Evolutionary conservation across 23 red algal genomes (phyloP), one percentile per base, ranked within the genome.

Genomic region (Agarophyton chilense): DNA sequence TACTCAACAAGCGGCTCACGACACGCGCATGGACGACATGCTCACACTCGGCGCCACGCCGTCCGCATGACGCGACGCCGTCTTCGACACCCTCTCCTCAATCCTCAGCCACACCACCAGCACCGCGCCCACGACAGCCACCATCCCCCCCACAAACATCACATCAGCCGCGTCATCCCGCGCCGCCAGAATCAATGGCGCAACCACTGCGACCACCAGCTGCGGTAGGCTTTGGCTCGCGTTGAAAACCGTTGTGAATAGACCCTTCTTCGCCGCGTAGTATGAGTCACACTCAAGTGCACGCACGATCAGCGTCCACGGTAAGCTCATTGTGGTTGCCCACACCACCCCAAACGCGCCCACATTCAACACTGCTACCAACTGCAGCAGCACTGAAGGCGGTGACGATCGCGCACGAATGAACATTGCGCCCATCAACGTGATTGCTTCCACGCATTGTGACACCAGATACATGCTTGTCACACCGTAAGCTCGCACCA

Each of bases 191-290:
- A 96, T 96, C 21, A 51, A 28, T 16, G 94, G 94, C 41, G 88
- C 83, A 17, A 66, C 78, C 16, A 96, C 52, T 45, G 80, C 77
- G 19, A 96, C 89, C 49, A 89, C 61, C 45, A 96, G 79, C 50
- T 96, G 94, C 53, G 94, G 94, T 13, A 81, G 50, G 39, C 70
- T 79, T 52, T 96, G 94, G 25, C 81, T 82, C 17, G 76, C 89
- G 70, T 96, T 96, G 71, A 96, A 96, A 34, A 96, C 47, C 58
- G 94, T 93, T 9, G 94, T 90, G 87, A 90, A 96, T 41, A 96
- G 55, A n/a, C 94, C 94, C 39, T 87, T 84, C 21, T 76, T 50
- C 31, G 41, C 60, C 22, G 79, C 81, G 60, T 96, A 94, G 46
- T 73, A 82, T 60, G 75, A 36, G 46, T 77, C 77, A 16, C 39